Base-by-base conservation (phyloP, 148 eudicot species). In the Camellia japonica region DNA sequence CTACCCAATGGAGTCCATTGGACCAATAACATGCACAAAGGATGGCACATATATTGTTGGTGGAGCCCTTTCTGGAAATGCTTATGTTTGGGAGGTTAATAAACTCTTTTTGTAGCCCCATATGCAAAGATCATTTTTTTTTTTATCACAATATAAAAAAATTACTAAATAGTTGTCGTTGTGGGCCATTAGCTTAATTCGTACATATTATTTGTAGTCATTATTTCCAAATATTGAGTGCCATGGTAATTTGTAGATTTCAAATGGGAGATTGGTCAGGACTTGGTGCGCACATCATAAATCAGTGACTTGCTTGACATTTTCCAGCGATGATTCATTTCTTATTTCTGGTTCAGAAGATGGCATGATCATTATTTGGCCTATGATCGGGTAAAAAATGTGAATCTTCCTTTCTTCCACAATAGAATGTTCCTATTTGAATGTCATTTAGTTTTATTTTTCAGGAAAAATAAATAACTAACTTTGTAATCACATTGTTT, bases 311-410 rank as follows among this genome's bases (percentile, higher is more conserved):
- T 75, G 83, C 69, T 81, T 81, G 79, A 56, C 43, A 42, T 81
- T 81, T 69, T 75, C 83, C 4, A 41, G 23, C 23, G 83, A 81
- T 75, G 74, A 65, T 69, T 75, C 83, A 68, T 71, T 81, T 68
- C 79, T 81, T 60, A 68, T 75, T 68, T 81, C 83, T 59, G 79
- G 79, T 62, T 81, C 83, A 2, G 62, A 81, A 76, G 83, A 81
- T 75, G 83, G 83, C 23, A 75, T 30, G 42, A 61, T 76, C n/a
- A 43, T 58, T 38, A 79, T 81, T 49, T 81, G 83, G 83, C 69
- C 79, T 41, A 44, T 76, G 75, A 75, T 81, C 2, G 68, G 79
- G 83, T 81, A 23, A 74, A 43, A 55, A 30, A 9, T 23, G 15
- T 3, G 16, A 72, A 20, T 3, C 15, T 68, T 68, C 51, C 10